A percentile compares a stretch with the other conserved stretches of the same genome.
Evolutionary conservation across 2,329 filamentous ascomycete genomes (phyloP).

Genomic region (Alternaria sp.): DNA sequence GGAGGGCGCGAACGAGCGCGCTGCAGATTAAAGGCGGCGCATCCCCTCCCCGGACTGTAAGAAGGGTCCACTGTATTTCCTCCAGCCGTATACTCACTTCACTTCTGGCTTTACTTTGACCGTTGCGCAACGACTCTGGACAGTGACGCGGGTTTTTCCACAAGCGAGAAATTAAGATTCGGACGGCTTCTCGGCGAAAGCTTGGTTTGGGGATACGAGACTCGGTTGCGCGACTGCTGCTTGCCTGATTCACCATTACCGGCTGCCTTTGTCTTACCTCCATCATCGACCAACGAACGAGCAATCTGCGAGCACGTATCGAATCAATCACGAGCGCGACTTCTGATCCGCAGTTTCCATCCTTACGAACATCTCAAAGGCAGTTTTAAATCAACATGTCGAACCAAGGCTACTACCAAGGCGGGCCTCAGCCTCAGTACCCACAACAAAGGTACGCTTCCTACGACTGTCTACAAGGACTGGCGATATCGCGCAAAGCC

Average conservation of each 20-base stretch:
- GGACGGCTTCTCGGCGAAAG: background rate
- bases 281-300: background rate
- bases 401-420: slow-evolving; percentile 47
- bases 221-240: background rate
- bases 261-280: background rate
- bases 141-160: background rate
- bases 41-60: background rate
- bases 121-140: background rate
- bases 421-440: slow-evolving; percentile 47
- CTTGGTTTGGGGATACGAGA: background rate
- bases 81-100: background rate
- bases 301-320: background rate
- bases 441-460: slow-evolving; percentile 42
- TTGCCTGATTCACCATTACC: background rate
- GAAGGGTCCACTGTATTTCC: background rate
- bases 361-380: background rate
- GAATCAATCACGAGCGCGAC: background rate
- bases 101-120: background rate
- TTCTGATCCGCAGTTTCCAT: background rate
- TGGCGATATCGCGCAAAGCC: background rate
- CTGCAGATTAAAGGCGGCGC: background rate
- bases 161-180: background rate
- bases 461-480: background rate
- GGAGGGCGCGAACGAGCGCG: background rate
- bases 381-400: slow-evolving; percentile 25